These are phyloP conservation scores for Bjerkandera adusta DNA, from an alignment of 1,284 basidiomycete species.

Conservation along the genomic window DNA sequence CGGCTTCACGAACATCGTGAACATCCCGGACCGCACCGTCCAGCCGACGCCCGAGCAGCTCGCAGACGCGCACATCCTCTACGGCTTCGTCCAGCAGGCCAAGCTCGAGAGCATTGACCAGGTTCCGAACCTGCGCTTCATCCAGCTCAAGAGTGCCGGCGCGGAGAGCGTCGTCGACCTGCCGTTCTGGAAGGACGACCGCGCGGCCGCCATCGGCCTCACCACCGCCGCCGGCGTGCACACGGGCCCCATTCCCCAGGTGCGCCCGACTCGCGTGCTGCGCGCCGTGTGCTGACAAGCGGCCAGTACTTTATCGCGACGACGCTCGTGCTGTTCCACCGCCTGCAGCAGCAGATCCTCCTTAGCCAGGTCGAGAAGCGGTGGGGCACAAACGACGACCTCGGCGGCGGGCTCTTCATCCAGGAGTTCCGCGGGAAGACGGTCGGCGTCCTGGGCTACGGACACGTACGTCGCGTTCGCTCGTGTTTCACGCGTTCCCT, in stretches of 20 bases:
- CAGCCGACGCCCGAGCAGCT: constrained; percentile 1
- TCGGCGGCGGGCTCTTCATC: constrained; percentile 5
- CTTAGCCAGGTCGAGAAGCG: constrained; percentile 13
- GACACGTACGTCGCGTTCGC: constrained; percentile 5
- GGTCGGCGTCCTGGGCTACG: constrained; percentile 14
- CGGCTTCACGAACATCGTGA: constrained; percentile 1
- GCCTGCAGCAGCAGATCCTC: constrained; percentile 12
- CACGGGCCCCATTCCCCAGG: constrained; percentile 12
- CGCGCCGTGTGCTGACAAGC: background rate
- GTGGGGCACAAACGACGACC: constrained; percentile 9
- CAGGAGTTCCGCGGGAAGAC: constrained; percentile 12
- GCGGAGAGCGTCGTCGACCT: constrained; percentile 6
- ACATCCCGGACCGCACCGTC: background rate
- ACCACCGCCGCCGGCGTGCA: constrained; percentile 10
- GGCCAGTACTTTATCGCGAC: constrained; percentile 12
- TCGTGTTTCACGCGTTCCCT: background rate
- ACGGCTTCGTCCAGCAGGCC: constrained; percentile 1
- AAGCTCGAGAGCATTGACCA: background rate
- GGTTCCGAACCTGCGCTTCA: constrained; percentile 8
- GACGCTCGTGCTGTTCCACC: constrained; percentile 7
- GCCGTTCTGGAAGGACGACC: constrained; percentile 8
- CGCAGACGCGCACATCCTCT: constrained; percentile 11
- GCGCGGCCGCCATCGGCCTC: constrained; percentile 2
- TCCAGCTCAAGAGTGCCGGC: constrained; percentile 14
- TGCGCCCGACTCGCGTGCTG: constrained; percentile 1